Evolutionary conservation across 139 green algal genomes (phyloP).

Genomic region (Nannochloris sp.): DNA sequence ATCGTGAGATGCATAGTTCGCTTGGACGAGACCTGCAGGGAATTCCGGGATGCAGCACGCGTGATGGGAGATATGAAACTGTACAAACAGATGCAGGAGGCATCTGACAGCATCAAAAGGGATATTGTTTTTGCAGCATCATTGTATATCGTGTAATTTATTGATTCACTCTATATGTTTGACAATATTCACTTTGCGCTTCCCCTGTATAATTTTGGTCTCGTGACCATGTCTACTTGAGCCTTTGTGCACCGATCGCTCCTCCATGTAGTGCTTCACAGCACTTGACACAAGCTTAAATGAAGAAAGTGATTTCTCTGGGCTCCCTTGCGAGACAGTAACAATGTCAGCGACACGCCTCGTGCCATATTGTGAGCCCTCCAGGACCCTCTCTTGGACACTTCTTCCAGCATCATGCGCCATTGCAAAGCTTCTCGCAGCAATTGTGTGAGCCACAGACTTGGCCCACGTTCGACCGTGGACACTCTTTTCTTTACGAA

Average conservation of each 20-base stretch:
- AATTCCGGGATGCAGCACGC: slow-evolving; percentile 69
- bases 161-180: too few relatives aligned
- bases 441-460: slow-evolving; percentile 1
- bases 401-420: background rate
- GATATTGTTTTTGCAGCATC: slow-evolving; percentile 94
- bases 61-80: slow-evolving; percentile 91
- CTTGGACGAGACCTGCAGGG: slow-evolving; percentile 76
- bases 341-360: too few relatives aligned
- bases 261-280: too few relatives aligned
- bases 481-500: background rate
- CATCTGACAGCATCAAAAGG: slow-evolving; percentile 77
- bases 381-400: background rate
- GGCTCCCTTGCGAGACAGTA: too few relatives aligned
- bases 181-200: too few relatives aligned
- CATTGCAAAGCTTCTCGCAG: slow-evolving; percentile 5
- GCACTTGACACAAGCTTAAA: too few relatives aligned
- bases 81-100: slow-evolving; percentile 82
- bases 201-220: too few relatives aligned
- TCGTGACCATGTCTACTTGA: too few relatives aligned
- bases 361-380: background rate
- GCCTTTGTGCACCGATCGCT: too few relatives aligned
- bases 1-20: slow-evolving; percentile 87
- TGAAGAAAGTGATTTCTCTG: too few relatives aligned
- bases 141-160: slow-evolving; percentile 76
- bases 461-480: background rate